Evolutionary conservation across 1,139 yeast genomes (phyloP).

Genomic region (Yamadazyma mexicana): DNA sequence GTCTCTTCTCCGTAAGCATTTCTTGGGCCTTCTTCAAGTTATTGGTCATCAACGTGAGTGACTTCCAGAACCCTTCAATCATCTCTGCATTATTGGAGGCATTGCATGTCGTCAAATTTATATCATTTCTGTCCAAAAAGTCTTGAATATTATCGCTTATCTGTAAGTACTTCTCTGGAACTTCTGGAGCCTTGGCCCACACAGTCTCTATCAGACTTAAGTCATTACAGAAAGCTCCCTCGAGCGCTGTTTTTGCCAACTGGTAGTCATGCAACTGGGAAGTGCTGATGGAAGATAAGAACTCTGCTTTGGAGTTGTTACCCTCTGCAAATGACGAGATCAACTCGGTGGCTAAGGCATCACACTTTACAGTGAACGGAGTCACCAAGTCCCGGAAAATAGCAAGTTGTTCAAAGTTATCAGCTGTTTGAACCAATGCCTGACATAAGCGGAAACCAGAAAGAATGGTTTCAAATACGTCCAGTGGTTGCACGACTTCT

Average conservation of each 20-base stretch:
- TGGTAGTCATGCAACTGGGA: constrained; percentile 26
- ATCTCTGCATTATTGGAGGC: constrained; percentile 8
- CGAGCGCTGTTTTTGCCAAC: constrained; percentile 24
- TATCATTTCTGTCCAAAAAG: constrained; percentile 38
- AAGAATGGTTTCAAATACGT: constrained; percentile 37
- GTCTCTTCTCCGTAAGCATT: constrained; percentile 23
- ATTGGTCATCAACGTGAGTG: constrained; percentile 37
- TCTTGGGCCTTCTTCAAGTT: constrained; percentile 42
- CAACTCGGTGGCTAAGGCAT: constrained; percentile 23
- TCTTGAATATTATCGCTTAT: constrained; percentile 47
- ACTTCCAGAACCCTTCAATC: constrained; percentile 35
- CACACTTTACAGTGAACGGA: constrained; percentile 22
- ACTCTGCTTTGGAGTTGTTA: constrained; percentile 21
- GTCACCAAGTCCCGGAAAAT: constrained; percentile 11
- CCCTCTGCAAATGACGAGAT: constrained; percentile 23
- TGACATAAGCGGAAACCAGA: constrained; percentile 31
- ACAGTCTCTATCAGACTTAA: constrained; percentile 18
- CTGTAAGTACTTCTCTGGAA: constrained; percentile 37
- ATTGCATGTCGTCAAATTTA: constrained; percentile 17
- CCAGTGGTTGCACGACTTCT: constrained; percentile 37
- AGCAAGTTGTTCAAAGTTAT: constrained; percentile 9
- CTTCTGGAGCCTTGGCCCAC: constrained; percentile 31
- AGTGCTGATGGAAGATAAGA: constrained; percentile 25
- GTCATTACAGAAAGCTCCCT: constrained; percentile 20
- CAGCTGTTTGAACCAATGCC: constrained; percentile 28